Evolutionary conservation across 257 asterid genomes (phyloP).

Genomic region (Solanum piurae): DNA sequence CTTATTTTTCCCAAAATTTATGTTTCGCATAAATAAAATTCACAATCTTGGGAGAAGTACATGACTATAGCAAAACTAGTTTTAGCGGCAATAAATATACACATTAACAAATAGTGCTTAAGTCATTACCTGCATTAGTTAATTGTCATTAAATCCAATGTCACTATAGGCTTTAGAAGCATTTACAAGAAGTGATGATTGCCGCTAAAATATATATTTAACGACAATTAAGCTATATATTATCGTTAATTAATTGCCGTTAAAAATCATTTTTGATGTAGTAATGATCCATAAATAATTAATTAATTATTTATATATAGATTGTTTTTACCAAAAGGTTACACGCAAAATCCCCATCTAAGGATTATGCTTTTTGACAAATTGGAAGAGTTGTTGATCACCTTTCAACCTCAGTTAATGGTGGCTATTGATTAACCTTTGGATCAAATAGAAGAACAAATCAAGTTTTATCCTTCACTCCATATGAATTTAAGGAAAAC

Average conservation of each 20-base stretch:
- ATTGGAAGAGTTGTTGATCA: not conserved
- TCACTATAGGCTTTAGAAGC: no score
- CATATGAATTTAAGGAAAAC: not conserved
- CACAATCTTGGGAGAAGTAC: not conserved
- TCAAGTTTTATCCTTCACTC: not conserved
- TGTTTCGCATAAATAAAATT: not conserved
- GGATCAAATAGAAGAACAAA: not conserved
- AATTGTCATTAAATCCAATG: not conserved
- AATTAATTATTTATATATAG: not conserved
- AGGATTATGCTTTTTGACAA: not conserved
- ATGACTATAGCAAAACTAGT: not conserved
- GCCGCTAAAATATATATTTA: no score
- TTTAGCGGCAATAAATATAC: no score
- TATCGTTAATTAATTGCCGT: no score
- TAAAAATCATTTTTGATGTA: no score
- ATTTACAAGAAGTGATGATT: rapidly evolving
- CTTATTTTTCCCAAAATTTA: not conserved
- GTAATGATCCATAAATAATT: not conserved
- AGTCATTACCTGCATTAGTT: no score
- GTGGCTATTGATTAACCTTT: not conserved
- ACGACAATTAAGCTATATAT: not conserved
- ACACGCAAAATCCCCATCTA: not conserved
- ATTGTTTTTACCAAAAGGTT: not conserved
- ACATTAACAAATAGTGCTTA: not conserved
- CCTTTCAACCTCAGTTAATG: not conserved